Evolutionary conservation across 352 stramenopile genomes (phyloP).

Genomic region (Phytophthora gonapodyides): DNA sequence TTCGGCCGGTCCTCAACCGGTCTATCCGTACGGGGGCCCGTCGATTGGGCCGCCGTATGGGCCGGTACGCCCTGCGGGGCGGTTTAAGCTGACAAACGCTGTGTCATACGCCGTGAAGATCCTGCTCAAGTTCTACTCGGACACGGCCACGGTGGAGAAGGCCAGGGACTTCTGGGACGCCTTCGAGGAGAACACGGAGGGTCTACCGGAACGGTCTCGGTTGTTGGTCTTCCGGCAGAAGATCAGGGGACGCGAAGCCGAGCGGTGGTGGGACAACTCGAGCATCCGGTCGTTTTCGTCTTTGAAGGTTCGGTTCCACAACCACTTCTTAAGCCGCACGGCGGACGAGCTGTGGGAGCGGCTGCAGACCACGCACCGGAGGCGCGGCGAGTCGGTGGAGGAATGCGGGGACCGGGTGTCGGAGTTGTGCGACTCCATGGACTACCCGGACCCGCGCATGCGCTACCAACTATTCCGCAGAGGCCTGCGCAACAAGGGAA

Average conservation of each 20-base stretch:
- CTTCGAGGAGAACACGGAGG: neutral
- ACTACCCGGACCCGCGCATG: slow-evolving; percentile 1
- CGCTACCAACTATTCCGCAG: slow-evolving; percentile 4
- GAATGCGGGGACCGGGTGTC: slow-evolving; percentile 9
- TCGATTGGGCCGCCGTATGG: no score
- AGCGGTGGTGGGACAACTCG: no score
- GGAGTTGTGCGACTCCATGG: slow-evolving; percentile 3
- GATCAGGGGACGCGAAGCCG: no score
- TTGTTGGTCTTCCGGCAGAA: no score
- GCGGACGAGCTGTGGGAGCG: slow-evolving; percentile 3
- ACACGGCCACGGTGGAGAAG: neutral
- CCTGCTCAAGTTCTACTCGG: slow-evolving; percentile 2
- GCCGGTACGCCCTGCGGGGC: no score
- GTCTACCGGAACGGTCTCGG: neutral
- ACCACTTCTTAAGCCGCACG: slow-evolving; percentile 1
- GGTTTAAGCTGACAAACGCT: no score
- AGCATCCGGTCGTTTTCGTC: neutral
- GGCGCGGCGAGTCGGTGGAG: slow-evolving; percentile 1
- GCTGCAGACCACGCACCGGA: neutral
- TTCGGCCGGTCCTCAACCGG: no score
- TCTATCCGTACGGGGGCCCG: no score
- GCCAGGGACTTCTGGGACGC: neutral
- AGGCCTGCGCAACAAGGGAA: slow-evolving; percentile 3
- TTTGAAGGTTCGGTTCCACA: neutral
- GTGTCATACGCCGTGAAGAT: slow-evolving; percentile 3